Base-by-base conservation (phyloP, 192 early-diverging fungal species). In the Coemansia sp. region DNA sequence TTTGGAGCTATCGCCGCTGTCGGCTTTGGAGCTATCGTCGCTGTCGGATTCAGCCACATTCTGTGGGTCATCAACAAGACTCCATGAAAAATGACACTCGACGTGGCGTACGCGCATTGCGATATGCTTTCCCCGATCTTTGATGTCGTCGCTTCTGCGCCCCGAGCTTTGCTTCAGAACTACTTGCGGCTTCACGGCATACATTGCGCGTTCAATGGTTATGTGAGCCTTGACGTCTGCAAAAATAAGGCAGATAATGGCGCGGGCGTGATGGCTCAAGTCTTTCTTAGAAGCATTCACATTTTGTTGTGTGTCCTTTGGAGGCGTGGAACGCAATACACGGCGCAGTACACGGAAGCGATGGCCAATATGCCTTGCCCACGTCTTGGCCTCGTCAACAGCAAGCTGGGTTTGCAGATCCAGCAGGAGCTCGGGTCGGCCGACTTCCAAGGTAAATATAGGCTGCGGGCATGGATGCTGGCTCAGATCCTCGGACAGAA, bases 401-500 rank as follows among this genome's bases (percentile, higher is more conserved):
- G 80, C 80, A 38, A 83, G 60, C 72, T 77, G 75, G 0, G 69
- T 74, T 20, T 52, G 63, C 66, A 83, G 61, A 39, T 83, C 75
- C 15, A 83, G 58, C n/a, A 63, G 30, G 12, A 77, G 63, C 66
- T 83, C 80, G 4, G 80, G 80, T 1, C 62, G 68, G 26, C 65
- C 71, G 10, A 83, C 24, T 15, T 83, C 72, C 15, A 83, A 16
- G 16, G 60, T 62, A 41, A 83, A 73, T 23, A 69, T 63, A 1
- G 80, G 80, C 56, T 83, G 75, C 16, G 80, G 80, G 38, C 72
- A 66, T 18, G 80, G 80, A 8, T 63, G 56, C 14, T 72, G 72
- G 12, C 71, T 63, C 63, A 83, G 60, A 20, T 83, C 80, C 44
- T 83, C 80, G 8, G 80, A 83, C 49, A 83, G 20, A 60, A 83